Evolutionary conservation across 2,329 filamentous ascomycete species (phyloP).

Genomic region (Hymenoscyphus fructigenus): DNA sequence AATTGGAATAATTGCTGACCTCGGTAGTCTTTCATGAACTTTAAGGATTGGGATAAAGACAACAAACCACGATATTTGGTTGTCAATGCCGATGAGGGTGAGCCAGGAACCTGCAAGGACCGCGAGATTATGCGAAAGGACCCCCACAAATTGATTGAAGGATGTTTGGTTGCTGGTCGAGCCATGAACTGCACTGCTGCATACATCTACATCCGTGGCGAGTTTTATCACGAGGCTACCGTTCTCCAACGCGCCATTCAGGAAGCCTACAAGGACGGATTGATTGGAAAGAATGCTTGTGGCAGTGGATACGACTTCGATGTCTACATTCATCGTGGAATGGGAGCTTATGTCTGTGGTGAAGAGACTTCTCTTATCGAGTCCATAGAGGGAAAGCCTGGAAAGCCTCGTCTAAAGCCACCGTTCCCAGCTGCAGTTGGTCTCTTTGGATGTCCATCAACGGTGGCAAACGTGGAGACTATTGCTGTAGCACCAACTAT

Average conservation of each 20-base stretch:
- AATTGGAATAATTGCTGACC: conserved; percentile 19
- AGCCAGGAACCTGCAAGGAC: conserved; percentile 99
- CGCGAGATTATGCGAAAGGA: conserved; percentile 99
- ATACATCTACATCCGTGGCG: conserved; percentile 99
- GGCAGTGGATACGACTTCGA: conserved; percentile 97
- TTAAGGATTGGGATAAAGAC: conserved; percentile 99
- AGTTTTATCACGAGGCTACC: conserved; percentile 95
- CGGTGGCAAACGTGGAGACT: conserved; percentile 97
- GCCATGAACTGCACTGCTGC: conserved; percentile 99
- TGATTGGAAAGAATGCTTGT: conserved; percentile 98
- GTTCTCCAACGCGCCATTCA: conserved; percentile 94
- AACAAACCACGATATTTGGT: conserved; percentile 93
- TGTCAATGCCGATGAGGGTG: conserved; percentile 97
- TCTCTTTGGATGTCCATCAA: conserved; percentile 96
- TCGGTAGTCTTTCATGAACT: conserved; percentile 95
- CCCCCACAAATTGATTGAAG: conserved; percentile 97
- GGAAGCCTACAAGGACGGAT: conserved; percentile 90
- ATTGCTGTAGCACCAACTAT: conserved; percentile 95
- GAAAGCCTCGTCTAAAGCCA: conserved; percentile 97
- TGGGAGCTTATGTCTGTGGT: conserved; percentile 95
- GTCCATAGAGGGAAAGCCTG: conserved; percentile 96
- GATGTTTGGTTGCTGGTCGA: conserved; percentile 90
- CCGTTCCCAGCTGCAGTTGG: conserved; percentile 97
- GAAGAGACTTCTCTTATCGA: conserved; percentile 98
- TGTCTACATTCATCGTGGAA: conserved; percentile 93